Evolutionary conservation across 768 basidiomycete genomes (phyloP), one percentile per base, ranked within the genome.

Genomic region (Lactarius hengduanensis): DNA sequence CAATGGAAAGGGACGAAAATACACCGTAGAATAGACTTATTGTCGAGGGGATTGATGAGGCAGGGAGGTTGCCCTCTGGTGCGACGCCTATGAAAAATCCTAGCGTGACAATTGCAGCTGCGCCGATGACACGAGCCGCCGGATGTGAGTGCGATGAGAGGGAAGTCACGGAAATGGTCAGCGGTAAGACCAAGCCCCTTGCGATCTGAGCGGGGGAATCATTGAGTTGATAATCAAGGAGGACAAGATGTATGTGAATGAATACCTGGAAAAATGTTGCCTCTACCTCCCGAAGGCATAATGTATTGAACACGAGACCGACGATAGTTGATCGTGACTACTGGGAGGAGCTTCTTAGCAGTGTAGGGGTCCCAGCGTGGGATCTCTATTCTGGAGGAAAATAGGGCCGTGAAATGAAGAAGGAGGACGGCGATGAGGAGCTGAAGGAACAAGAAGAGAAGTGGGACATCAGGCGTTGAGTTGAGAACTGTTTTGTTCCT

Each of bases 401-500:
- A 50, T 4, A 81, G 66, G 0, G 86, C 82, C 0, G 85, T 79
- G 2, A 78, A 72, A 68, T 89, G 87, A 11, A 92, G 78, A 2
- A 91, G 79, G 1, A 85, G 55, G 38, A 92, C 87, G 6, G 89
- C 88, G 45, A 90, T 84, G 32, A 86, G 58, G n/a, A 89, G 82
- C 73, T 91, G 89, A 41, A 85, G 72, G 58, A 89, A 76, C 7
- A 92, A 80, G 77, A 91, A 90, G 3, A 87, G 71, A 26, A 91
- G 79, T 1, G 90, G 89, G 11, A 90, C 76, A 63, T 87, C 83
- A 1, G 89, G 89, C 0, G 87, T 79, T 41, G 81, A 81, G 69
- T 83, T 90, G 58, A 92, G 76, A 30, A 91, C 89, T 16, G 87
- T 86, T 77, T 92, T 92, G 76, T 92, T 92, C 30, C 88, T 91